Conservation (phyloP, 192 early-diverging fungal genomes). For the Kappamyces sp. region DNA sequence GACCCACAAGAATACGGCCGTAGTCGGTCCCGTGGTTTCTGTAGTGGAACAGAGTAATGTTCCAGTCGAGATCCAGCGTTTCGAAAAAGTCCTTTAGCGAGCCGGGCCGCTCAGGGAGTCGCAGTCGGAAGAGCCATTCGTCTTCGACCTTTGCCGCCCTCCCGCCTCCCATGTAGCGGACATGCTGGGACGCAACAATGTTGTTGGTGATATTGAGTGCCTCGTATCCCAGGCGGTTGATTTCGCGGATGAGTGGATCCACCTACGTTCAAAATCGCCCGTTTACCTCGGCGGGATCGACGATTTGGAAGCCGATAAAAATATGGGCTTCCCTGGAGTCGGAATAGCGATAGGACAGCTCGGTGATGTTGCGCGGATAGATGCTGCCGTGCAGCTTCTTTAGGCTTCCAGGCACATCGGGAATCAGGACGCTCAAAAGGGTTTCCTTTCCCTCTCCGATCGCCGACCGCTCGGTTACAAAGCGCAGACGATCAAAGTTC, state of each 20-base stretch:
- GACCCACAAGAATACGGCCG: conserved; percentile 34
- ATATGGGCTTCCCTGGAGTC: conserved; percentile 27
- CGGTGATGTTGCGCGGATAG: conserved; percentile 37
- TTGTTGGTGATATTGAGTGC: conserved; percentile 37
- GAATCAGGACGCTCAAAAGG: conserved; percentile 32
- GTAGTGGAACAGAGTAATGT: conserved; percentile 45
- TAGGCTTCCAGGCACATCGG: conserved; percentile 40
- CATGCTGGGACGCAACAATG: conserved; percentile 42
- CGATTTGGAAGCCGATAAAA: conserved; percentile 39
- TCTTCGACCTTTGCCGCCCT: conserved; percentile 18
- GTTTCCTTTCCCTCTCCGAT: conserved; percentile 41
- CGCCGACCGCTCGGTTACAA: conserved; percentile 44
- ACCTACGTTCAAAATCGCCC: conserved; percentile 1
- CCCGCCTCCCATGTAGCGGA: conserved; percentile 34
- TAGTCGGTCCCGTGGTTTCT: conserved; percentile 38
- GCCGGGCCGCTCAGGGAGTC: conserved; percentile 44
- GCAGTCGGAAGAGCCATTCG: conserved; percentile 34
- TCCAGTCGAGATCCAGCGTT: conserved; percentile 28
- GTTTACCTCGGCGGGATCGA: background rate
- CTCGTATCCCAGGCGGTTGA: conserved; percentile 21
- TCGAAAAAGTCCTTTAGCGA: conserved; percentile 31
- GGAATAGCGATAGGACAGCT: conserved; percentile 41
- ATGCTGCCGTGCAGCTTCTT: conserved; percentile 34
- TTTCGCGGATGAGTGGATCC: conserved; percentile 18
- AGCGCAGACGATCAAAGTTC: conserved; percentile 51